Percentiles rank a stretch among this genome's conserved stretches.
These are phyloP conservation scores for Insectozyma bohioensis DNA, from an alignment of 1,139 yeast genomes.

Conservation along the genomic window DNA sequence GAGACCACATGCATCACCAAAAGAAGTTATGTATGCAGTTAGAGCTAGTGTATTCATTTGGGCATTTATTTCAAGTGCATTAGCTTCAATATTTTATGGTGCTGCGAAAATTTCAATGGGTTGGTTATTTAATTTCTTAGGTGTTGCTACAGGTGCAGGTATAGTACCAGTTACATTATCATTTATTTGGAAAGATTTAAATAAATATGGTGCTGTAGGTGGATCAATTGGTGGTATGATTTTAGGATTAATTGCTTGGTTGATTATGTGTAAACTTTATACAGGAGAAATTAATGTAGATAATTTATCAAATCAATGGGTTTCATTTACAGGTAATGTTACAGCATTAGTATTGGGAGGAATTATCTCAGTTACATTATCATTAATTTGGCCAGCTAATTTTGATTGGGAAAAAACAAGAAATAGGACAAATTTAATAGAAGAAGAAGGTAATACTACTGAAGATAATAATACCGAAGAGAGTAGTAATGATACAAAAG, in stretches of 20 bases:
- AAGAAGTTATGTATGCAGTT: conserved; percentile 36
- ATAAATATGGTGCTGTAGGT: conserved; percentile 31
- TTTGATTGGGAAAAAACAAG: conserved; percentile 35
- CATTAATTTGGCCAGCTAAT: conserved; percentile 35
- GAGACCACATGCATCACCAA: conserved; percentile 42
- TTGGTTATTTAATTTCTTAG: conserved; percentile 43
- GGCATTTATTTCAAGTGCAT: conserved; percentile 29
- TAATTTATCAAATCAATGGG: conserved; percentile 22
- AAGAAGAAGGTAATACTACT: conserved; percentile 10
- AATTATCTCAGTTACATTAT: conserved; percentile 24
- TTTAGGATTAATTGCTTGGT: conserved; percentile 21
- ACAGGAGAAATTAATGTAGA: conserved; percentile 26
- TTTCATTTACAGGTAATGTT: conserved; percentile 20
- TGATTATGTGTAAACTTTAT: conserved; percentile 18
- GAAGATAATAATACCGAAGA: background rate
- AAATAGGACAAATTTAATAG: conserved; percentile 28
- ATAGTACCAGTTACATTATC: conserved; percentile 42
- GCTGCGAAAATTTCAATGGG: conserved; percentile 26
- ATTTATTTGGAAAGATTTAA: conserved; percentile 39
- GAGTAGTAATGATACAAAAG: background rate
- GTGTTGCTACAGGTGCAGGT: conserved; percentile 32
- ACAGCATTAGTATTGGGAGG: conserved; percentile 26
- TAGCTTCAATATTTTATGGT: conserved; percentile 42
- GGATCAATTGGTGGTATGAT: conserved; percentile 28
- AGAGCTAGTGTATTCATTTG: conserved; percentile 36